Percentiles rank a stretch among this genome's conserved stretches.
phyloP scores from a whole-genome alignment of 345 rosid genomes.

The Mallotus nudiflorus region DNA sequence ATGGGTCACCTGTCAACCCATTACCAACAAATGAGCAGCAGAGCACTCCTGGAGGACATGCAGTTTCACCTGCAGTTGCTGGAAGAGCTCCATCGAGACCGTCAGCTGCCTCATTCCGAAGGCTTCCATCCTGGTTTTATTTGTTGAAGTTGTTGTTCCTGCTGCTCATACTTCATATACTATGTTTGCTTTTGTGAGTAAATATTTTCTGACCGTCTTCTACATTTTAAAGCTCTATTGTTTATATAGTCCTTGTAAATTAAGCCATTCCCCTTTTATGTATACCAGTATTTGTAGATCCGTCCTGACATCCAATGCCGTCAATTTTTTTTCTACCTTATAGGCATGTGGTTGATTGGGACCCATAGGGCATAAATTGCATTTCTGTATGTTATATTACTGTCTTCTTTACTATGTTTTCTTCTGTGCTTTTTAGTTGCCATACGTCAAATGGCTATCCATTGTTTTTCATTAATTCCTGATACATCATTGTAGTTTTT shows the following conservation, averaged over 20 bases:
- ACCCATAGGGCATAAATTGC: conserved; percentile 13
- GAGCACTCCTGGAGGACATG: conserved; percentile 45
- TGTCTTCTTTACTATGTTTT: neutral
- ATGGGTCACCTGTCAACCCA: conserved; percentile 45
- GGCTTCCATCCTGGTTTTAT: conserved; percentile 17
- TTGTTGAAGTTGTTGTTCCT: conserved; percentile 30
- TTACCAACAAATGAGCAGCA: conserved; percentile 78
- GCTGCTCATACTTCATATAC: conserved; percentile 31
- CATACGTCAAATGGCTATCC: too few species aligned
- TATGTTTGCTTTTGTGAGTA: conserved; percentile 30
- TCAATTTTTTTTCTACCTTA: conserved; percentile 18
- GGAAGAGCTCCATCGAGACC: conserved; percentile 70
- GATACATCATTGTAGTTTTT: too few species aligned
- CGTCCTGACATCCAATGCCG: conserved; percentile 24
- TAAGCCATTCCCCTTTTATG: neutral
- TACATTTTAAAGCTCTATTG: neutral
- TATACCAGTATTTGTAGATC: neutral
- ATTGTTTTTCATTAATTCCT: too few species aligned
- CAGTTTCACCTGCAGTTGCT: conserved; percentile 83
- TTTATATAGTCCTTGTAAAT: conserved; percentile 25
- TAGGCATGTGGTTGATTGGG: conserved; percentile 27
- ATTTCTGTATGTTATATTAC: conserved; percentile 2
- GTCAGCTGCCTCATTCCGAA: conserved; percentile 39
- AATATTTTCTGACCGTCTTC: neutral
- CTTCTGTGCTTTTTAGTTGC: neutral